phyloP scores from a whole-genome alignment of 2,329 filamentous ascomycete genomes.

The Cordyceps cicadae region DNA sequence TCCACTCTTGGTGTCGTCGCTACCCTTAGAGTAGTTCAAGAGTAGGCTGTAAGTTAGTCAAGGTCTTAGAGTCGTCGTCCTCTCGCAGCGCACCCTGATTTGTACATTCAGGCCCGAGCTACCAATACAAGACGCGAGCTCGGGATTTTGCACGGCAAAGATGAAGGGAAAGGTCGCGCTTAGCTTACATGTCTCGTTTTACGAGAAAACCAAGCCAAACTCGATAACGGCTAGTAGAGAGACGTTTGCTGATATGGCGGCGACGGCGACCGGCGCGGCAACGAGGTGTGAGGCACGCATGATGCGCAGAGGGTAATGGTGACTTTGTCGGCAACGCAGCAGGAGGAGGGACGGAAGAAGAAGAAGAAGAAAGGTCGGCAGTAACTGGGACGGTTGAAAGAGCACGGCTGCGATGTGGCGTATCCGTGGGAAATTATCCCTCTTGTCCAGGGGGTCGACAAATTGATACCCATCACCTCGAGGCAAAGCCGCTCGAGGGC shows the following conservation, averaged over 20 bases:
- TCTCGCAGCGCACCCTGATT: background rate
- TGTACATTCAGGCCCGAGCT: background rate
- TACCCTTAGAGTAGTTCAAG: background rate
- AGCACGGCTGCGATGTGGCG: background rate
- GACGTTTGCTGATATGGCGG: background rate
- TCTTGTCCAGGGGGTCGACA: background rate
- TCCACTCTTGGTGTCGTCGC: background rate
- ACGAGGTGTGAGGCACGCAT: background rate
- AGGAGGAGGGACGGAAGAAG: background rate
- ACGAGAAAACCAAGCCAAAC: constrained; percentile 1
- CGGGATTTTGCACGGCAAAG: background rate
- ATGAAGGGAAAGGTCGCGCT: background rate
- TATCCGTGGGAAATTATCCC: background rate
- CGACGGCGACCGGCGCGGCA: background rate
- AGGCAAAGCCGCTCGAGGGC: background rate
- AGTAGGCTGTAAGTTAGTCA: too few relatives aligned
- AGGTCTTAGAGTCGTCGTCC: too few relatives aligned
- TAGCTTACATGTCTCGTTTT: background rate
- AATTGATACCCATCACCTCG: background rate
- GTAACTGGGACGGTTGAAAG: background rate
- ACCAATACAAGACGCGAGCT: background rate
- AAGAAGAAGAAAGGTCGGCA: background rate
- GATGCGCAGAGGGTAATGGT: background rate
- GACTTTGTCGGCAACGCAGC: background rate
- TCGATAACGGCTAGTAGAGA: background rate